A percentile compares a stretch with the other conserved stretches of the same genome.
These are phyloP conservation scores for Rhodosporidiobolus sp. DNA, from an alignment of 768 basidiomycete species.

Conservation along the genomic window DNA sequence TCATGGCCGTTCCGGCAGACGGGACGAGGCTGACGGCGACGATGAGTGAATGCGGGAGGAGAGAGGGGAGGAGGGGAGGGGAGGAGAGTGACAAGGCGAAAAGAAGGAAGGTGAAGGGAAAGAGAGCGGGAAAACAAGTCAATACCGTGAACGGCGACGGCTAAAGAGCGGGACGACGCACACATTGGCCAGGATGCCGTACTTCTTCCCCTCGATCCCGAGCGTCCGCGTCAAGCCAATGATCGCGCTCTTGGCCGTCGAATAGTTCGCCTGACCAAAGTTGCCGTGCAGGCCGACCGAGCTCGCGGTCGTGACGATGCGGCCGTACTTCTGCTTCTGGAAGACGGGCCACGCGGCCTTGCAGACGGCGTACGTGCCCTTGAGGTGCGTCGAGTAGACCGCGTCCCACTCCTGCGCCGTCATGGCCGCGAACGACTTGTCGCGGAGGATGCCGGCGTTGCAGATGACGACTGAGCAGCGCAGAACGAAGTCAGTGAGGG, in stretches of 20 bases:
- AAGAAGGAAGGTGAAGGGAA: background rate
- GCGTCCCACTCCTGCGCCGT: slow-evolving; percentile 90
- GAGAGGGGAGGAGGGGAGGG: slow-evolving; percentile 52
- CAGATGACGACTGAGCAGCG: slow-evolving; percentile 25
- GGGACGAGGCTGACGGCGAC: slow-evolving; percentile 38
- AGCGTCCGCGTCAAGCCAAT: slow-evolving; percentile 85
- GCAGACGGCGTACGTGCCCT: slow-evolving; percentile 77
- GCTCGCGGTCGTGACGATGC: slow-evolving; percentile 91
- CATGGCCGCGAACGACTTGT: slow-evolving; percentile 88
- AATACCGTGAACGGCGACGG: no score
- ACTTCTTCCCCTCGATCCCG: slow-evolving; percentile 85
- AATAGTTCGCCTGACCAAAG: slow-evolving; percentile 93
- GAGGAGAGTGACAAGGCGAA: no score
- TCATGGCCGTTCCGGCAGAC: slow-evolving; percentile 40
- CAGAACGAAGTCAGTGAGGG: no score
- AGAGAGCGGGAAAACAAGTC: background rate
- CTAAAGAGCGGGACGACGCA: slow-evolving; percentile 43
- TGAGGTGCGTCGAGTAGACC: slow-evolving; percentile 79
- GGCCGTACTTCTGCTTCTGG: slow-evolving; percentile 92
- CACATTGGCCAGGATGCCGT: slow-evolving; percentile 78
- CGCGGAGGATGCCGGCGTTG: slow-evolving; percentile 90
- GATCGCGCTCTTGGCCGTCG: slow-evolving; percentile 88
- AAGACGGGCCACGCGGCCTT: slow-evolving; percentile 96
- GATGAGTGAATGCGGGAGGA: slow-evolving; percentile 45
- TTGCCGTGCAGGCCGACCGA: slow-evolving; percentile 66